These are phyloP conservation scores for Priceomyces medius DNA, from an alignment of 805 yeast species.

Conservation along the genomic window DNA sequence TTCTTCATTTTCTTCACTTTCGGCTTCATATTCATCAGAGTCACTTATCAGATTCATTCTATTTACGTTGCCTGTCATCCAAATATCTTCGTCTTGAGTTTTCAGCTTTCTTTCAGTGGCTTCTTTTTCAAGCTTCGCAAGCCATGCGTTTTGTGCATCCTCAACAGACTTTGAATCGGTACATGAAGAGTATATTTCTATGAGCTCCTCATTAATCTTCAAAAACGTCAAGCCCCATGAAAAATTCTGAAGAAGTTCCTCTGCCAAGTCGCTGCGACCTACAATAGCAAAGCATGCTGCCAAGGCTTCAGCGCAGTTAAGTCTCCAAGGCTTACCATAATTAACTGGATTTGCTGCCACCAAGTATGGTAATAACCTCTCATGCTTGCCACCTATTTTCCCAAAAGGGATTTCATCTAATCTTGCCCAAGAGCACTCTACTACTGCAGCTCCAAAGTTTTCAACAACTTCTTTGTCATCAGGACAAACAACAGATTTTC, in stretches of 20 bases:
- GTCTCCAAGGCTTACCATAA: slow-evolving; percentile 92
- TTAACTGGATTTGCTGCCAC: slow-evolving; percentile 97
- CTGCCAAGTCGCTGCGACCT: slow-evolving; percentile 89
- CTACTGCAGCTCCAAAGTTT: slow-evolving; percentile 89
- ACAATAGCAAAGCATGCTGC: slow-evolving; percentile 97
- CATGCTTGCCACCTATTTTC: slow-evolving; percentile 88
- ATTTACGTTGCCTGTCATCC: slow-evolving; percentile 80
- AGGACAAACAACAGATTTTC: slow-evolving; percentile 86
- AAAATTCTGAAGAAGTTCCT: slow-evolving; percentile 68
- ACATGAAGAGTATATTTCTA: slow-evolving; percentile 74
- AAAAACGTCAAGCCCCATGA: slow-evolving; percentile 93
- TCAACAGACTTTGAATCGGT: slow-evolving; percentile 75
- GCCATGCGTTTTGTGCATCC: slow-evolving; percentile 72
- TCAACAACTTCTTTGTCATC: slow-evolving; percentile 77
- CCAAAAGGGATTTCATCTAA: slow-evolving; percentile 94
- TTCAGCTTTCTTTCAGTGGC: slow-evolving; percentile 57
- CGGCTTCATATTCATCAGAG: slow-evolving; percentile 10
- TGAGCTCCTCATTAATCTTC: slow-evolving; percentile 73
- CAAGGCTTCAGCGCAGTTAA: slow-evolving; percentile 95
- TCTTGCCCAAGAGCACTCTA: slow-evolving; percentile 98
- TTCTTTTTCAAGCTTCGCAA: slow-evolving; percentile 66
- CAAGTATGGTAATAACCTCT: slow-evolving; percentile 83
- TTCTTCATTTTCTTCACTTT: background rate
- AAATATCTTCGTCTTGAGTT: slow-evolving; percentile 57
- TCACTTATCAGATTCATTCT: slow-evolving; percentile 24